Evolutionary conservation across 2,329 filamentous ascomycete genomes (phyloP), one percentile per base, ranked within the genome.

Genomic region (Alternaria incomplexa): DNA sequence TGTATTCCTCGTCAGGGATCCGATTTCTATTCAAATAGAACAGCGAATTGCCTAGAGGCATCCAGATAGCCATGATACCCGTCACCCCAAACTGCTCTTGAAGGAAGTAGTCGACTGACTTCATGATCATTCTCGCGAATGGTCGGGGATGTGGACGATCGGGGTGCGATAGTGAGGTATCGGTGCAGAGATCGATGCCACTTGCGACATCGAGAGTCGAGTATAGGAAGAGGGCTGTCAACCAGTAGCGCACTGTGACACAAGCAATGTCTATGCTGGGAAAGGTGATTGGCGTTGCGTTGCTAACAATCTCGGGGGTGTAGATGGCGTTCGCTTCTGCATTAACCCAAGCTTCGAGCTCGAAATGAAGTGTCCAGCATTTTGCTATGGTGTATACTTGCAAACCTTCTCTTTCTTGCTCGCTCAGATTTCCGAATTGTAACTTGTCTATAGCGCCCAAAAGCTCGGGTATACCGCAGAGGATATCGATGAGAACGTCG

Each of bases 401-500:
- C 4, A 67, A 30, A 13, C 50, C 43, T 23, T 64, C 46, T 46
- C 62, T 60, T 7, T 55, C 12, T 56, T 40, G n/a, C 15, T 52
- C 47, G 6, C 62, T 46, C n/a, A 47, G 46, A 6, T 36, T 30
- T 8, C 43, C 52, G 15, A 57, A 48, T 9, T 52, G 58, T 3
- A 75, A 28, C 25, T 46, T 62, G 44, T 81, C 77, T 2, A 79
- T 61, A 2, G 71, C 66, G 58, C 74, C 73, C 5, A 80, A 58
- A 10, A 80, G 58, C 22, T 70, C 73, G 2, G 79, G 79, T 8
- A 80, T 58, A 3, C 68, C 65, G 8, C 73, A 73, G 9, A 78
- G 60, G 12, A 79, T 71, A 57, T 81, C 78, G 6, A 80, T 56
- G 20, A 81, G 67, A 5, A 60, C 61, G 56, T 81, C 79, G 30